A percentile compares a stretch with the other conserved stretches of the same genome.
These are phyloP conservation scores for Tylopilus balloui DNA, from an alignment of 768 basidiomycete species.

Conservation along the genomic window DNA sequence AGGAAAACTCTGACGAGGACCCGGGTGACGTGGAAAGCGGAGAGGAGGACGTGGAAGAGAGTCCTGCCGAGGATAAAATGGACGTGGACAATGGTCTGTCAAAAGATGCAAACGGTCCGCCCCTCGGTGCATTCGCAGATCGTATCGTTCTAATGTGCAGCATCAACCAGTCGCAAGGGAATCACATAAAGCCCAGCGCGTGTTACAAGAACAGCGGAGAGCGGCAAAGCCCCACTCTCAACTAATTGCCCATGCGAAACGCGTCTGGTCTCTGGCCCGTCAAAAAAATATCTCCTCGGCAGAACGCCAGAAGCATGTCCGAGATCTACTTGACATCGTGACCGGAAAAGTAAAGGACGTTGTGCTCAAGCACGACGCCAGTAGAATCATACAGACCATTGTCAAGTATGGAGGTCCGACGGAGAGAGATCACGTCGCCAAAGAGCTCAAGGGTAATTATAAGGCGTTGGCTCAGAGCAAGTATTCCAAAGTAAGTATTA, in stretches of 20 bases:
- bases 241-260: constrained; percentile 67
- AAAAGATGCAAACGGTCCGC: constrained; percentile 59
- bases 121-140: constrained; percentile 11
- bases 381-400: constrained; percentile 75
- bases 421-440: constrained; percentile 77
- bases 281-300: constrained; percentile 64
- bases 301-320: constrained; percentile 72
- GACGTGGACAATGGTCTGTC: constrained; percentile 24
- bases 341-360: constrained; percentile 82
- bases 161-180: constrained; percentile 51
- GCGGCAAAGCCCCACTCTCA: constrained; percentile 75
- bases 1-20: constrained; percentile 35
- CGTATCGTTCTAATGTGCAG: constrained; percentile 5
- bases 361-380: constrained; percentile 89
- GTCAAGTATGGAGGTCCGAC: constrained; percentile 75
- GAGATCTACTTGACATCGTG: constrained; percentile 69
- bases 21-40: constrained; percentile 33
- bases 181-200: constrained; percentile 68
- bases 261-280: constrained; percentile 70
- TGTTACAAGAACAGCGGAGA: constrained; percentile 60
- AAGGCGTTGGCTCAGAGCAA: constrained; percentile 76
- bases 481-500: constrained; percentile 73
- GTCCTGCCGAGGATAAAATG: constrained; percentile 30
- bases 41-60: constrained; percentile 19
- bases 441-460: constrained; percentile 78